Evolutionary conservation across 176 grass and related monocot species (phyloP).

Genomic region (Carex littledalei): DNA sequence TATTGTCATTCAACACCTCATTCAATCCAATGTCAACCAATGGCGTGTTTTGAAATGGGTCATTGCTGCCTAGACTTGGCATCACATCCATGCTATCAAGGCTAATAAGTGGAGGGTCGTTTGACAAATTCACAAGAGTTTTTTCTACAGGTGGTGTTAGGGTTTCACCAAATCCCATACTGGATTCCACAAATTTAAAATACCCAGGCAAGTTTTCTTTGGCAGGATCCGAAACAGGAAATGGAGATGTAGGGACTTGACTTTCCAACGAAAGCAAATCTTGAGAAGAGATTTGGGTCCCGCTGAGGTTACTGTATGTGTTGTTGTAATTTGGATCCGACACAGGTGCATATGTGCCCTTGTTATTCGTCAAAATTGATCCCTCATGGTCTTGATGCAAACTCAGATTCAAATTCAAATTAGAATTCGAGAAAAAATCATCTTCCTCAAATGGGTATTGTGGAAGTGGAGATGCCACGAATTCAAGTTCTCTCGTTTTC

Average conservation of each 20-base stretch:
- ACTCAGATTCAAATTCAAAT: slow-evolving; percentile 18
- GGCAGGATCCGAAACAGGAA: neutral
- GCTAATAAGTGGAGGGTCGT: slow-evolving; percentile 4
- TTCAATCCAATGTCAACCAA: neutral
- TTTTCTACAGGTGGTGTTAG: neutral
- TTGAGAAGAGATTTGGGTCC: slow-evolving; percentile 8
- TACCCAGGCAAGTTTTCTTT: neutral
- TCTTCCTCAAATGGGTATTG: slow-evolving; percentile 27
- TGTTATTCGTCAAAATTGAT: slow-evolving; percentile 8
- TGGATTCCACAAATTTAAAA: neutral
- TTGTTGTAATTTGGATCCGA: neutral
- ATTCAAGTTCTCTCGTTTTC: neutral
- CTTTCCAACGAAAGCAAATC: slow-evolving; percentile 8
- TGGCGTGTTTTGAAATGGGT: slow-evolving; percentile 3
- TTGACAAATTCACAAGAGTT: neutral
- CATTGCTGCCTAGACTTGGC: neutral
- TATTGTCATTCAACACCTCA: neutral
- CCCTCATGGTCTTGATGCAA: neutral
- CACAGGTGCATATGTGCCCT: neutral
- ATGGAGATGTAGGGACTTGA: slow-evolving; percentile 5
- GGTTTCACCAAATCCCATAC: neutral
- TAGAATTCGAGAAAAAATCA: neutral
- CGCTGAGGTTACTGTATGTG: neutral
- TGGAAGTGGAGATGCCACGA: slow-evolving; percentile 32
- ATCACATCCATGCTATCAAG: slow-evolving; percentile 17